These are phyloP conservation scores for Hordeum marinum DNA, from an alignment of 176 grass and related monocot genomes.

Conservation along the genomic window DNA sequence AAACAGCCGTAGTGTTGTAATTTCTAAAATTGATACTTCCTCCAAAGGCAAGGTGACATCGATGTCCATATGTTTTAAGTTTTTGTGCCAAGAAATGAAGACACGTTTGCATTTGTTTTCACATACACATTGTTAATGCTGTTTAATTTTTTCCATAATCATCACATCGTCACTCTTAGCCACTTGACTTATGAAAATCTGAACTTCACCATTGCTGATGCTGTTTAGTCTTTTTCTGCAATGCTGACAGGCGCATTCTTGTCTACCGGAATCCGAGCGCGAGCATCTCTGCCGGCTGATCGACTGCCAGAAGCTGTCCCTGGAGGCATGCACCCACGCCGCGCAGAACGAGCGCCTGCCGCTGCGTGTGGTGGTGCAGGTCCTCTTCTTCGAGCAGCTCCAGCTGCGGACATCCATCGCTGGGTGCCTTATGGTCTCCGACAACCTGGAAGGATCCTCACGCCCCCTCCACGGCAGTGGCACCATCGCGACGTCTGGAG, in stretches of 20 bases:
- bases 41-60: background rate
- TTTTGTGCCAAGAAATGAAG: background rate
- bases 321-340: constrained; percentile 62
- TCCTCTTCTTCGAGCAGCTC: constrained; percentile 70
- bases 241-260: constrained; percentile 48
- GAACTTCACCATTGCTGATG: background rate
- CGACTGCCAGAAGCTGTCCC: constrained; percentile 67
- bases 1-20: background rate
- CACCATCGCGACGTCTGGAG: background rate
- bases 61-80: background rate
- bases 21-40: background rate
- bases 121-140: background rate
- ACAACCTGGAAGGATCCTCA: constrained; percentile 33
- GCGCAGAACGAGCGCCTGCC: constrained; percentile 66
- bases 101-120: background rate
- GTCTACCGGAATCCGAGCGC: constrained; percentile 42
- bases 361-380: constrained; percentile 59
- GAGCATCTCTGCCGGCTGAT: constrained; percentile 57
- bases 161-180: background rate
- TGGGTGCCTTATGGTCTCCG: constrained; percentile 20
- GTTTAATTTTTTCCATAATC: too few species aligned
- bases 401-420: constrained; percentile 46
- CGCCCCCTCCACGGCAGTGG: background rate
- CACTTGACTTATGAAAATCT: background rate
- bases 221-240: background rate